Evolutionary conservation across 495 filamentous ascomycete genomes (phyloP).

Genomic region (Aspergillus indologenus): DNA sequence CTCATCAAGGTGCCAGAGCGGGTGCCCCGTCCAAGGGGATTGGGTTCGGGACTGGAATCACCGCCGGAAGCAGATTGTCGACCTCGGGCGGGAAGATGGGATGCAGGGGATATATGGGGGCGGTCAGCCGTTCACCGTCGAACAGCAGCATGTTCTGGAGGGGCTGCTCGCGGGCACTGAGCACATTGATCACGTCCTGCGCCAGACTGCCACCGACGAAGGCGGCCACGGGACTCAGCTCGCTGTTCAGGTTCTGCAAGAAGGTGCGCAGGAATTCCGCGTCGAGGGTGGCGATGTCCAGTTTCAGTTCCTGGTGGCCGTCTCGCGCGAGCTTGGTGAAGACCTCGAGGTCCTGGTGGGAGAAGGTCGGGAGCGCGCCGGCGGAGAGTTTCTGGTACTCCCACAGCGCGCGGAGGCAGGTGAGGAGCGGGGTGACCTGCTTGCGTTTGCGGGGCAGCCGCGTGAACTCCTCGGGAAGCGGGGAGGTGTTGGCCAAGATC

Average conservation of each 20-base stretch:
- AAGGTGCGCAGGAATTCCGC: slow-evolving; percentile 80
- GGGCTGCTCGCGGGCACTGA: slow-evolving; percentile 85
- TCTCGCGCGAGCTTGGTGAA: slow-evolving; percentile 77
- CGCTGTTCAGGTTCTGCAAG: slow-evolving; percentile 73
- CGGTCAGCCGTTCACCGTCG: slow-evolving; percentile 75
- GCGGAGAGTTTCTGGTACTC: slow-evolving; percentile 60
- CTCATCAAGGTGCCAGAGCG: neutral
- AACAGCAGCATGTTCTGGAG: slow-evolving; percentile 93
- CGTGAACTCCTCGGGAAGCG: slow-evolving; percentile 66
- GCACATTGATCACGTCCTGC: slow-evolving; percentile 95
- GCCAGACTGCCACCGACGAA: slow-evolving; percentile 87
- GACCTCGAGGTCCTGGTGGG: slow-evolving; percentile 55
- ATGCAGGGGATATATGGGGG: slow-evolving; percentile 58
- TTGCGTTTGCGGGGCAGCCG: slow-evolving; percentile 62
- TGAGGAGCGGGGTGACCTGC: slow-evolving; percentile 75
- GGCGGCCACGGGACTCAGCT: slow-evolving; percentile 83
- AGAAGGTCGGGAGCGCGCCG: slow-evolving; percentile 54
- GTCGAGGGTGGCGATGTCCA: slow-evolving; percentile 71
- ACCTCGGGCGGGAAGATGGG: slow-evolving; percentile 40
- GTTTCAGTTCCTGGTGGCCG: slow-evolving; percentile 68
- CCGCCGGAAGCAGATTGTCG: slow-evolving; percentile 24
- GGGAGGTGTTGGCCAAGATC: slow-evolving; percentile 70
- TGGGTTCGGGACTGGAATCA: slow-evolving; percentile 31
- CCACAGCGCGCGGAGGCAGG: slow-evolving; percentile 80
- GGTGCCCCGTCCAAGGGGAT: slow-evolving; percentile 25